Evolutionary conservation across 352 stramenopile genomes (phyloP), one percentile per base, ranked within the genome.

Genomic region (Globisporangium radiosum): DNA sequence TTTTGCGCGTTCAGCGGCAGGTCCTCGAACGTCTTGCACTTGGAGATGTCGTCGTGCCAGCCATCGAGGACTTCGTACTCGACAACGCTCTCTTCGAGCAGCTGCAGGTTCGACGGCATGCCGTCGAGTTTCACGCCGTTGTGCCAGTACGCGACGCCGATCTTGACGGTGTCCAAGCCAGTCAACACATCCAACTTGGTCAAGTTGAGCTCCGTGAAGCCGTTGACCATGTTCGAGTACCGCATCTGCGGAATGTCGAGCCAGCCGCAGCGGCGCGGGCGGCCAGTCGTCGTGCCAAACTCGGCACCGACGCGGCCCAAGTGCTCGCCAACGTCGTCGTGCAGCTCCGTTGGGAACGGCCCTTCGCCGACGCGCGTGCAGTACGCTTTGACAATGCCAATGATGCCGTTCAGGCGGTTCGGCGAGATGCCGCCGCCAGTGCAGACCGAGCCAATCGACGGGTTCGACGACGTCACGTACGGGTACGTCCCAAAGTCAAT

Each of bases 401-500:
- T 97, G 68, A 98, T 98, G 33, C 92, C 92, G 66, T 96, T 91
- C 52, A 93, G 63, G 39, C 83, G 81, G 69, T 93, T 95, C 19
- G 95, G 96, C 47, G 90, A 95, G 44, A 99, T 97, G 55, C 96
- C 95, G 13, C 98, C 83, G 38, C 95, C 96, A 15, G 97, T 99
- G 75, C 97, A 96, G 42, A 99, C 95, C 69, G 87, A 97, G 57
- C 97, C 97, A 62, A 99, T 96, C 49, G 92, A 98, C 49, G 97
- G 97, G 73, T 98, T 99, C 59, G 90, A 98, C 49, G 95, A 99
- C 40, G 97, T 99, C 48, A 99, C 97, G 77, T 98, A 99, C 45
- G 97, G 97, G 81, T 99, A 99, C 52, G 97, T 99, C 56, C 97
- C 97, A 70, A 99, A 99, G 79, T 99, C 97, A 78, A 99, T 98